A percentile compares a stretch with the other conserved stretches of the same genome.
These are phyloP conservation scores for Penicillium brevicompactum DNA, from an alignment of 2,329 filamentous ascomycete species.

Conservation along the genomic window DNA sequence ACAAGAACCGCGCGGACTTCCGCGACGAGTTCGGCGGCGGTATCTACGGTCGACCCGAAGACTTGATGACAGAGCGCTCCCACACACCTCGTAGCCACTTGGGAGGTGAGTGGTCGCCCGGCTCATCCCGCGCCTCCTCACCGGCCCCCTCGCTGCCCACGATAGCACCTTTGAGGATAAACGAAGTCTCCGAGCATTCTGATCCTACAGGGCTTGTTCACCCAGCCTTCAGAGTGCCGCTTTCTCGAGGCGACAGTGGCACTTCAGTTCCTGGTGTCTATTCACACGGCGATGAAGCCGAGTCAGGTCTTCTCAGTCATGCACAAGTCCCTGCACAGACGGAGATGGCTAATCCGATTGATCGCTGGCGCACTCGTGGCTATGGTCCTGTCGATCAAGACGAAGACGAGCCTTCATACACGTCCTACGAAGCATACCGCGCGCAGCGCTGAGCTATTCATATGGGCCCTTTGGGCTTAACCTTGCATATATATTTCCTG, in stretches of 20 bases:
- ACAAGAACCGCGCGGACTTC: slow-evolving; percentile 87
- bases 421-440: slow-evolving; percentile 41
- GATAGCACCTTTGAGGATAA: slow-evolving; percentile 26
- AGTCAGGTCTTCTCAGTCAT: slow-evolving; percentile 39
- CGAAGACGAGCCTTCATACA: slow-evolving; percentile 28
- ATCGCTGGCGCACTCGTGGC: slow-evolving; percentile 39
- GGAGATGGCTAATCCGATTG: slow-evolving; percentile 24
- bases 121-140: slow-evolving; percentile 43
- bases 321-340: slow-evolving; percentile 35
- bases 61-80: slow-evolving; percentile 48
- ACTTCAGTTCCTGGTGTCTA: slow-evolving; percentile 32
- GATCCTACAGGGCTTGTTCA: slow-evolving; percentile 30
- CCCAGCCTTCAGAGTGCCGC: slow-evolving; percentile 39
- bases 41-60: slow-evolving; percentile 49
- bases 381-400: slow-evolving; percentile 44
- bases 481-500: slow-evolving; percentile 1
- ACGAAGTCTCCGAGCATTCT: slow-evolving; percentile 29
- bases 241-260: slow-evolving; percentile 29
- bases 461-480: neutral
- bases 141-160: slow-evolving; percentile 41
- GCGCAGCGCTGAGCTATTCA: slow-evolving; percentile 16
- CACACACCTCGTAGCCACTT: slow-evolving; percentile 44
- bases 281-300: slow-evolving; percentile 42
- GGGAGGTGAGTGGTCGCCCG: slow-evolving; percentile 39
- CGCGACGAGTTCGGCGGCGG: slow-evolving; percentile 83